These are phyloP conservation scores for Amylostereum areolatum DNA, from an alignment of 1,284 basidiomycete species.

Conservation along the genomic window DNA sequence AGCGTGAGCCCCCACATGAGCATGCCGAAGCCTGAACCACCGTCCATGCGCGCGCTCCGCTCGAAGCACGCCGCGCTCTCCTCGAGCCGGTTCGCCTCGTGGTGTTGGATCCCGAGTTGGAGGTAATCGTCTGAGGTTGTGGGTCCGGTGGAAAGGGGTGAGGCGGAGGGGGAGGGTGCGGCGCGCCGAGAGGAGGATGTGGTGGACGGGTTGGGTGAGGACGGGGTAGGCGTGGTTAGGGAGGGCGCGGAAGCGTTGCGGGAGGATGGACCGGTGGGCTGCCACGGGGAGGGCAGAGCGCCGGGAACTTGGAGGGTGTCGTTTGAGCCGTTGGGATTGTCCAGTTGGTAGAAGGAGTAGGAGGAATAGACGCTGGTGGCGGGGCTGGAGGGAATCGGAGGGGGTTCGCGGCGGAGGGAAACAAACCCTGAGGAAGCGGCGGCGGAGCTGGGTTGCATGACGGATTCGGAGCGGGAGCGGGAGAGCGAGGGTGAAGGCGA, in stretches of 20 bases:
- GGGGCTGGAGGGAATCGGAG: constrained; percentile 17
- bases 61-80: constrained; percentile 80
- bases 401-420: constrained; percentile 8
- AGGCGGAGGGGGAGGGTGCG: constrained; percentile 1
- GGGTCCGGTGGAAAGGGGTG: constrained; percentile 13
- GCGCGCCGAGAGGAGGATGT: neutral
- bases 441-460: constrained; percentile 7
- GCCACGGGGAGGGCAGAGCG: constrained; percentile 11
- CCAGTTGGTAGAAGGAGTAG: constrained; percentile 62
- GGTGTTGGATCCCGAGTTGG: constrained; percentile 74
- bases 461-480: constrained; percentile 10
- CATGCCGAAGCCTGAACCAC: constrained; percentile 87
- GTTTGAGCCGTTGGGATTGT: constrained; percentile 33
- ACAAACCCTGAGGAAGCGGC: constrained; percentile 2
- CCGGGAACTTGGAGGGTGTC: constrained; percentile 18
- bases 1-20: constrained; percentile 88
- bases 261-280: too few relatives aligned
- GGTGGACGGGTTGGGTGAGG: constrained; percentile 4
- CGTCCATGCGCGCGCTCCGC: constrained; percentile 66
- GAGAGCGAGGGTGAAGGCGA: constrained; percentile 12
- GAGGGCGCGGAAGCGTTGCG: constrained; percentile 3
- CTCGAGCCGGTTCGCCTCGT: constrained; percentile 70
- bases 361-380: constrained; percentile 53
- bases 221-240: constrained; percentile 1
- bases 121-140: constrained; percentile 56